A percentile compares a stretch with the other conserved stretches of the same genome.
phyloP scores from a whole-genome alignment of 305 asterid species.

The Petunia hybrid region DNA sequence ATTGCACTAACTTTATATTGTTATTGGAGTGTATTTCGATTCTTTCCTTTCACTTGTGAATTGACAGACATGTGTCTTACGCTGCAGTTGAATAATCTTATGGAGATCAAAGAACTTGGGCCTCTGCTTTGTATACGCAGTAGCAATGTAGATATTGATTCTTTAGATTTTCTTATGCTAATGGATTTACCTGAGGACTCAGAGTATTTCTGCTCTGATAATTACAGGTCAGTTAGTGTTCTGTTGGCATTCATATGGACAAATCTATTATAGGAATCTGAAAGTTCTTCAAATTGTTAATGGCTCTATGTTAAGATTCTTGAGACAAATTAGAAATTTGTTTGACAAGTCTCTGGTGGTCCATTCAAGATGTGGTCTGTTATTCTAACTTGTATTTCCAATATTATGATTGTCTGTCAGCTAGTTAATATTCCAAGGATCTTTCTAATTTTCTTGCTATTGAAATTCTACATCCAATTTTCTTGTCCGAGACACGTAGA shows the following conservation, averaged over 20 bases:
- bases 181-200: slow-evolving; percentile 84
- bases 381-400: not conserved
- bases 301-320: not conserved
- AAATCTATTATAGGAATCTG: not conserved
- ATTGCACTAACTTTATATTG: not conserved
- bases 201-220: slow-evolving; percentile 67
- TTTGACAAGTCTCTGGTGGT: not conserved
- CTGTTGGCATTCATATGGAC: not conserved
- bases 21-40: not conserved
- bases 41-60: not conserved
- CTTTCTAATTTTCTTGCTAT: not conserved
- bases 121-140: slow-evolving; percentile 69
- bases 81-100: slow-evolving; percentile 71
- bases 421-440: not conserved
- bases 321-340: not conserved
- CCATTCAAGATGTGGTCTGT: not conserved
- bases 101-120: slow-evolving; percentile 71
- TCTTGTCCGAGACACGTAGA: not conserved
- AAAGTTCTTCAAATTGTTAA: not conserved
- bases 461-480: not conserved
- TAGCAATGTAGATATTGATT: slow-evolving; percentile 52
- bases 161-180: slow-evolving; percentile 64
- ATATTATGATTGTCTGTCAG: not conserved
- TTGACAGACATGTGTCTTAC: slow-evolving; percentile 28
- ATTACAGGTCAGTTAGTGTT: slow-evolving; percentile 60